phyloP scores from a whole-genome alignment of 257 asterid species.

The Solanum sparsipilum region DNA sequence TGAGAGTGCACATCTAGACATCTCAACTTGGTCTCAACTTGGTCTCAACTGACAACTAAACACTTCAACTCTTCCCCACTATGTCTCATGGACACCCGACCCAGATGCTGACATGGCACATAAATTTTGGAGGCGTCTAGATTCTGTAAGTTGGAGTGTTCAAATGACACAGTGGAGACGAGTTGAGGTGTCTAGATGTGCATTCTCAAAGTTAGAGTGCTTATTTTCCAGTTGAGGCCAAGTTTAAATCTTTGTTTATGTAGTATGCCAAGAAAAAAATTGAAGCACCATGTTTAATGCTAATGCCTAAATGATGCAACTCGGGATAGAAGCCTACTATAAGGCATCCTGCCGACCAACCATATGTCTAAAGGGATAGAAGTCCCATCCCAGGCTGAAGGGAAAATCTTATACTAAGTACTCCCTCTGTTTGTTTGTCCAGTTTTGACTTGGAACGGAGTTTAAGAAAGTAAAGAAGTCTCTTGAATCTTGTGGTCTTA shows the following conservation, averaged over 20 bases:
- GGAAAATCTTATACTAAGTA: not conserved
- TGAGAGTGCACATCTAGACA: not conserved
- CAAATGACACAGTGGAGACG: not conserved
- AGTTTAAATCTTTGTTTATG: not conserved
- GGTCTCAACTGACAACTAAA: not conserved
- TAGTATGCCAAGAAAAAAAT: not conserved
- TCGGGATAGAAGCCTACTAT: not conserved
- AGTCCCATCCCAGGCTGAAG: not conserved
- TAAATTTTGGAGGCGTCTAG: not conserved
- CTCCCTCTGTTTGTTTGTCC: not conserved
- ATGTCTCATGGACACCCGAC: not conserved
- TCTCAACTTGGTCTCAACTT: not conserved
- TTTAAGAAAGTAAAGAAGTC: not conserved
- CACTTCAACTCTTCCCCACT: not conserved
- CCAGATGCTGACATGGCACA: not conserved
- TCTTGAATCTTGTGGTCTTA: not conserved
- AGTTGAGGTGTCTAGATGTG: not conserved
- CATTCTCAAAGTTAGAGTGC: not conserved
- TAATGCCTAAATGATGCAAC: not conserved
- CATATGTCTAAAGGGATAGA: not conserved
- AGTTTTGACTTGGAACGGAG: not conserved
- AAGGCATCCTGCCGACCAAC: not conserved
- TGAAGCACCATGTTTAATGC: not conserved
- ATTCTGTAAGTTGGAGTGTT: not conserved
- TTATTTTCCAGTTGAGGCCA: not conserved